Evolutionary conservation across 1,284 basidiomycete genomes (phyloP), one percentile per base, ranked within the genome.

Genomic region (Moniliophthora roreri): DNA sequence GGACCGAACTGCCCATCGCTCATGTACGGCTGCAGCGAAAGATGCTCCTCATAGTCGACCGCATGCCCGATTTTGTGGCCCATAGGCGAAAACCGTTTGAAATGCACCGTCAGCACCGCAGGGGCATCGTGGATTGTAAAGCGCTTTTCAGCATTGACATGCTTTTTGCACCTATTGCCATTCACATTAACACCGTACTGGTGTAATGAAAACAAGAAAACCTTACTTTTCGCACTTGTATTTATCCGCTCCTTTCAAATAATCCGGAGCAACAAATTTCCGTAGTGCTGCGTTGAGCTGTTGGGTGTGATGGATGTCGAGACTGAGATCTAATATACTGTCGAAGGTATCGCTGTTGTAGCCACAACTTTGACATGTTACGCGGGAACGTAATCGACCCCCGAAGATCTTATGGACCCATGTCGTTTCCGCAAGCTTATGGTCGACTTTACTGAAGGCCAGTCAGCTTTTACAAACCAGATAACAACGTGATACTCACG

Each of bases 181-280:
- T 47, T 39, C 39, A 37, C 20, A 54, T 20, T 57, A 56, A 20
- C 38, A 21, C 21, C 13, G 48, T 24, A 47, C 36, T 38, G 1
- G n/a, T 49, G 52, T 23, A 41, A 44, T 26, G 50, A 11, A 37
- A 16, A 23, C 34, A 52, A 20, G 8, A 32, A 47, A n/a, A 21
- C 77, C 88, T 63, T 66, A 96, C 92, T 93, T 96, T 70, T 99
- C 96, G 71, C 97, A 99, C 67, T 95, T 93, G 73, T 99, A 99
- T 74, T 97, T 97, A 78, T 99, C 94, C 4, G 87, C 84, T 0
- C 96, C 97, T 54, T 85, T 90, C 50, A 99, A 72, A 60, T 81
- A 76, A 64, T 99, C 97, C 48, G 90, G 77, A 16, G 86, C 86
- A 18, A 91, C 84, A 64, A 98, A 98, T 58, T 85, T 88, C 38